Evolutionary conservation across 2,329 filamentous ascomycete species (phyloP).

Genomic region (Epicoccum nigrum): DNA sequence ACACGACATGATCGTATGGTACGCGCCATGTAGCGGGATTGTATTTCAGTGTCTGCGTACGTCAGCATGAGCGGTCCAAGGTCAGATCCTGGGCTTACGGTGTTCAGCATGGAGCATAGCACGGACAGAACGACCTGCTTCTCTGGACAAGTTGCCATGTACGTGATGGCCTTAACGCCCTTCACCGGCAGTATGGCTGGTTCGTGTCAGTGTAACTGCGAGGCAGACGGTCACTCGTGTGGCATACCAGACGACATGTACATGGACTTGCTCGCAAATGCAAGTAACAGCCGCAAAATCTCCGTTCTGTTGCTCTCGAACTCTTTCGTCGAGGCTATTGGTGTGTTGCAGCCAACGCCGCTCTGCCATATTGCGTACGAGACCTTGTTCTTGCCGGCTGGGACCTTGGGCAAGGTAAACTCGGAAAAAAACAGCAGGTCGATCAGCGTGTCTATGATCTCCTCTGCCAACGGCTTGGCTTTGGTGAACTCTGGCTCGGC

Average conservation of each 20-base stretch:
- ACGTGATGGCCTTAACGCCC: slow-evolving; percentile 83
- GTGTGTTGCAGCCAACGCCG: slow-evolving; percentile 91
- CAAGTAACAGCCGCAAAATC: slow-evolving; percentile 82
- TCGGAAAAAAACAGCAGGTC: slow-evolving; percentile 92
- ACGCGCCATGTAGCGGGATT: slow-evolving; percentile 94
- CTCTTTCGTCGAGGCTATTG: slow-evolving; percentile 86
- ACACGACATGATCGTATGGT: slow-evolving; percentile 90
- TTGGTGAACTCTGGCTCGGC: slow-evolving; percentile 74
- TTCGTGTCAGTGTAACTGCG: slow-evolving; percentile 7
- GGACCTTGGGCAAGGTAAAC: slow-evolving; percentile 79
- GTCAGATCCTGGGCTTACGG: slow-evolving; percentile 62
- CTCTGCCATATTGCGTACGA: slow-evolving; percentile 98
- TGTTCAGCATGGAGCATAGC: slow-evolving; percentile 92
- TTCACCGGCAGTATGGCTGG: slow-evolving; percentile 75
- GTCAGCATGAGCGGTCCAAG: slow-evolving; percentile 21
- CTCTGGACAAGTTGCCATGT: slow-evolving; percentile 84
- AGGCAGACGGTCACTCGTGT: neutral
- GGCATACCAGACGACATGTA: slow-evolving; percentile 77
- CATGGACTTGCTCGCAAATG: slow-evolving; percentile 88
- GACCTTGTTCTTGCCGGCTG: slow-evolving; percentile 76
- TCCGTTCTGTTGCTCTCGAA: slow-evolving; percentile 93
- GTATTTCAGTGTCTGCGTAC: slow-evolving; percentile 82
- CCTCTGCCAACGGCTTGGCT: slow-evolving; percentile 85
- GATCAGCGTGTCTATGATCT: slow-evolving; percentile 86
- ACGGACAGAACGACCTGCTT: slow-evolving; percentile 91